Conservation (phyloP, 2,329 filamentous ascomycete species). For the Colletotrichum acutatum region DNA sequence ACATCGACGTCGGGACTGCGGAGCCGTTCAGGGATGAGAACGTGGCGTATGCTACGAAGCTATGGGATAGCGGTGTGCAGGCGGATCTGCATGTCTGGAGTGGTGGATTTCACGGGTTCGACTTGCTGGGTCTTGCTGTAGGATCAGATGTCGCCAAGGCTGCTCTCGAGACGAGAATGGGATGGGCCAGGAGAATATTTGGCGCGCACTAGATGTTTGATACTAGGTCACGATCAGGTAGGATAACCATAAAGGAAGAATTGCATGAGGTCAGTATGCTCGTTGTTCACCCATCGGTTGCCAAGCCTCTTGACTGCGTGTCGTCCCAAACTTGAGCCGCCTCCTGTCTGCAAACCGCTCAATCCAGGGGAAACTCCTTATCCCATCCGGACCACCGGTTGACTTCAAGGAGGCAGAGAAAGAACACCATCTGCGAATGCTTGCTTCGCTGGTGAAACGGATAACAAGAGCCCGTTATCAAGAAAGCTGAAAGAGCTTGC, state of each 20-base stretch:
- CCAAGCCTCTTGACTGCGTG: background rate
- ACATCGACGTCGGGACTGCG: conserved; percentile 53
- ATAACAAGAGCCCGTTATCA: background rate
- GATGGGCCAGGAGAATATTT: conserved; percentile 22
- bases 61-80: conserved; percentile 53
- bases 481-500: background rate
- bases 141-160: conserved; percentile 18
- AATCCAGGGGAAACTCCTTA: background rate
- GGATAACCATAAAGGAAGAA: background rate
- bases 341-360: background rate
- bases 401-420: background rate
- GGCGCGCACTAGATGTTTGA: background rate
- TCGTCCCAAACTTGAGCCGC: background rate
- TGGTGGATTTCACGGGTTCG: conserved; percentile 53
- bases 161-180: conserved; percentile 29
- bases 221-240: background rate
- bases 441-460: background rate
- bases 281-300: background rate
- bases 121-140: conserved; percentile 37
- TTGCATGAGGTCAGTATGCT: background rate
- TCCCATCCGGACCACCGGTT: conserved; percentile 23
- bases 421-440: background rate
- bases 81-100: conserved; percentile 57
- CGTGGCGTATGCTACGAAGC: conserved; percentile 42
- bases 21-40: conserved; percentile 51